Conservation (phyloP, 2,329 filamentous ascomycete species). For the Lachnellula subtilissima region DNA sequence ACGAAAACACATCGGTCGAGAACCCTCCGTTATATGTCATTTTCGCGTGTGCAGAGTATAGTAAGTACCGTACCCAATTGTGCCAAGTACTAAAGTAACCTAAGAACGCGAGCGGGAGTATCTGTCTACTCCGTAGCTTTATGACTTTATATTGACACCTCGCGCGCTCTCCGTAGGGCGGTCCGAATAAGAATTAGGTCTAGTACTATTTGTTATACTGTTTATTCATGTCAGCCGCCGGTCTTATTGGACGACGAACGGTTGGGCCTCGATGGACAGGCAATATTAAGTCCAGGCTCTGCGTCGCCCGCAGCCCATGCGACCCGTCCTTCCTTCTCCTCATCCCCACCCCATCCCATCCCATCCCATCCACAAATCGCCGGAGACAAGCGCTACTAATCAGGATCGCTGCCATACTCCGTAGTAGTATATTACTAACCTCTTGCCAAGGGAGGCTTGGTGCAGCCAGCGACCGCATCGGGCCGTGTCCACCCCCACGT, state of each 20-base stretch:
- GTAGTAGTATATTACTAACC: background rate
- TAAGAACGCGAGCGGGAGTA: background rate
- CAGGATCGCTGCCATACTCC: background rate
- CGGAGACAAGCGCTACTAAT: background rate
- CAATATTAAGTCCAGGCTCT: background rate
- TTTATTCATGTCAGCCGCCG: background rate
- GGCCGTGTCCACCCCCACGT: constrained; percentile 9
- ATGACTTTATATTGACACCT: too few relatives aligned
- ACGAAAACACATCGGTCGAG: background rate
- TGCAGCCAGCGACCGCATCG: background rate
- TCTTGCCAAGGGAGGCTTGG: background rate
- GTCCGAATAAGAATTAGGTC: background rate
- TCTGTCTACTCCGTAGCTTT: too few relatives aligned
- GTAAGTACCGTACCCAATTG: background rate
- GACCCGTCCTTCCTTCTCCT: background rate
- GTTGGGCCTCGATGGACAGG: constrained; percentile 7
- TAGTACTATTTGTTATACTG: background rate
- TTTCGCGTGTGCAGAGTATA: background rate
- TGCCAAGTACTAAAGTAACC: background rate
- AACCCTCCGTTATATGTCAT: background rate
- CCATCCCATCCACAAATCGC: background rate
- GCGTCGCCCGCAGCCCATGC: background rate
- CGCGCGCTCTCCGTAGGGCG: background rate
- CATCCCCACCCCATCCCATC: background rate
- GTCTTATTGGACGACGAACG: constrained; percentile 16